Conservation (phyloP, 352 stramenopile genomes). For the Pseudoperonospora humuli region DNA sequence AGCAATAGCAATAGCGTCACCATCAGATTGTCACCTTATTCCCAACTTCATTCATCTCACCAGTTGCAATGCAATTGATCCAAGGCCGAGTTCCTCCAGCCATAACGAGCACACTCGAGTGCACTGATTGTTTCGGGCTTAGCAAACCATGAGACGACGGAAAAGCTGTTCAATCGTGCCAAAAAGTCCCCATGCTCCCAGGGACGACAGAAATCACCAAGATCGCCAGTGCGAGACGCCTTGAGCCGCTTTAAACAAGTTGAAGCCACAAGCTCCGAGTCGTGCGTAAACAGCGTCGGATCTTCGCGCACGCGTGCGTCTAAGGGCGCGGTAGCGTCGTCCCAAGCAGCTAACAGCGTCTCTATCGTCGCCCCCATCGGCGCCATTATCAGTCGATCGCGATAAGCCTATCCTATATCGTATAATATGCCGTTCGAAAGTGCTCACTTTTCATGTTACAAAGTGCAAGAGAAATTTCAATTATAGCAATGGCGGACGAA, state of each 20-base stretch:
- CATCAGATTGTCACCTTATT: neutral
- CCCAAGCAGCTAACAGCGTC: constrained; percentile 21
- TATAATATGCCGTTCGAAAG: neutral
- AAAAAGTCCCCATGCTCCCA: constrained; percentile 49
- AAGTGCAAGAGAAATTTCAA: constrained; percentile 15
- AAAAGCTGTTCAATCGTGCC: constrained; percentile 42
- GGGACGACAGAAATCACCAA: constrained; percentile 21
- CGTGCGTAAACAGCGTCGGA: constrained; percentile 10
- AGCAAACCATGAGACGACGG: constrained; percentile 51
- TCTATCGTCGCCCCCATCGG: constrained; percentile 13
- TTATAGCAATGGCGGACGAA: constrained; percentile 25
- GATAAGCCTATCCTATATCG: no score
- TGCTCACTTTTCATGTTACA: no score
- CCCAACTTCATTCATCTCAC: constrained; percentile 8
- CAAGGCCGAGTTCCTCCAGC: constrained; percentile 37
- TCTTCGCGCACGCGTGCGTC: constrained; percentile 21
- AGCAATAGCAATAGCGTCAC: constrained; percentile 5
- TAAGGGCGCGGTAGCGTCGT: constrained; percentile 26
- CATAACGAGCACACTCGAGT: constrained; percentile 42
- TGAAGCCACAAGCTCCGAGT: neutral
- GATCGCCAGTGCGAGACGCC: neutral
- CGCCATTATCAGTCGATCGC: constrained; percentile 1
- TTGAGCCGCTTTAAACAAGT: constrained; percentile 2
- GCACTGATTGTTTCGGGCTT: constrained; percentile 41
- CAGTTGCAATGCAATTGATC: constrained; percentile 43